Base-by-base conservation (phyloP, 768 basidiomycete species). In the Pilatotrama ljubarskyi region DNA sequence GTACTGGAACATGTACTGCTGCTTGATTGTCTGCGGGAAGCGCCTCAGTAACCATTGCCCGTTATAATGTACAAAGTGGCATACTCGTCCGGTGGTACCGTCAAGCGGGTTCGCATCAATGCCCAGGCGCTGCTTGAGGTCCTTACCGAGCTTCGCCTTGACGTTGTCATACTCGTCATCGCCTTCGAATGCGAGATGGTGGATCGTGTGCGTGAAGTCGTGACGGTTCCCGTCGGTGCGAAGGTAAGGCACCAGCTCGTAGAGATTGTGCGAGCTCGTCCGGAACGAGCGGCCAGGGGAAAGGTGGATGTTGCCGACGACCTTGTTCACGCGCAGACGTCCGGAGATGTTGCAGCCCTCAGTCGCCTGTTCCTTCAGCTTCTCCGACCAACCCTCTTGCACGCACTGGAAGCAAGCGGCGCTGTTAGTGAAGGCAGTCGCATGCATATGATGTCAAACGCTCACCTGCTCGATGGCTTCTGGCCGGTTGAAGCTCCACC, bases 261-360 rank as follows among this genome's bases (percentile, higher is more conserved):
- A 87, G 42, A 91, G 79, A 73, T 91, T 85, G 62, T 88, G 85
- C 52, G 82, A 77, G 69, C 87, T 88, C 42, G 85, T 81, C 73
- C 95, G 95, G 88, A 95, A 99, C n/a, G 93, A 93, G 43, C 89
- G 84, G 29, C 97, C 97, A 1, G 94, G 95, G 5, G 93, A 94
- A 67, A 98, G 83, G 70, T 97, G 92, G 72, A 98, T 90, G 75
- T 93, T 97, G 56, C 96, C 95, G 64, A 94, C 83, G 64, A 98
- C 96, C 75, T 98, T 97, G 83, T 98, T 98, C 55, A 98, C 93
- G 56, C 90, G 90, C 60, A 99, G 84, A 54, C 87, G 86, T 43
- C 97, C 97, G 22, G 87, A 85, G 62, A 98, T 79, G 73, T 94
- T 95, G 79, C 97, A 99, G 0, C 97, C 97, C 68, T 99, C 97